Percentiles rank a stretch among this genome's conserved stretches.
phyloP scores from a whole-genome alignment of 768 basidiomycete species.

The Kwoniella mangroviensis region DNA sequence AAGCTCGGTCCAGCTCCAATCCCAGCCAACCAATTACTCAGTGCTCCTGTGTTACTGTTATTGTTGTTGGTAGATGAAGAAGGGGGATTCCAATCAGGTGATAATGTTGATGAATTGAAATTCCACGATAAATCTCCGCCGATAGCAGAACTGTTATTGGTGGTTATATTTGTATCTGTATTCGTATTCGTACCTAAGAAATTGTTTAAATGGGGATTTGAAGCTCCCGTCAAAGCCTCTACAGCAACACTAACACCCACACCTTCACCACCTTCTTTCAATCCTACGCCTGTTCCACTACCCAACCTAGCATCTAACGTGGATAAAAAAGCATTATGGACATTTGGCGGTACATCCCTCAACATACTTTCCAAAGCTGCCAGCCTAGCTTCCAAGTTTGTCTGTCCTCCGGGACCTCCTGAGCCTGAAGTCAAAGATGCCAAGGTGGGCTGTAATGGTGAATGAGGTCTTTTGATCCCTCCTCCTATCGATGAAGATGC shows the following conservation, averaged over 20 bases:
- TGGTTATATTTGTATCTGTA: background rate
- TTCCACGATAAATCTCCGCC: no score
- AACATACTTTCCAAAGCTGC: constrained; percentile 58
- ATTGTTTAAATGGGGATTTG: background rate
- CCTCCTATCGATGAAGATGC: constrained; percentile 1
- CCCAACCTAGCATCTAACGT: constrained; percentile 54
- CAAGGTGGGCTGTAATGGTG: constrained; percentile 5
- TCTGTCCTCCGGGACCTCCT: constrained; percentile 13
- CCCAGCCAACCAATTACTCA: constrained; percentile 21
- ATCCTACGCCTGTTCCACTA: constrained; percentile 45
- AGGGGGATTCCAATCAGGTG: constrained; percentile 17
- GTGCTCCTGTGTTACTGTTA: constrained; percentile 4
- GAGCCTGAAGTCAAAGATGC: constrained; percentile 2
- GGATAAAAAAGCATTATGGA: constrained; percentile 57
- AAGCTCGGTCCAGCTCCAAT: constrained; percentile 13
- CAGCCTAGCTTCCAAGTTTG: constrained; percentile 54
- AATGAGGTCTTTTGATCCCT: constrained; percentile 37
- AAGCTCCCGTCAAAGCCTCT: constrained; percentile 30
- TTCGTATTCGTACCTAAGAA: background rate
- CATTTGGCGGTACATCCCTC: constrained; percentile 57
- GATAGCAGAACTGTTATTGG: background rate
- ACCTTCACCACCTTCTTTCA: constrained; percentile 45
- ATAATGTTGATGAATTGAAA: background rate
- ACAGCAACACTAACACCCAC: constrained; percentile 45
- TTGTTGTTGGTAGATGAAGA: background rate